Percentiles rank a stretch among this genome's conserved stretches.
phyloP scores from a whole-genome alignment of 768 basidiomycete genomes.

The Leccinum barrowsii region DNA sequence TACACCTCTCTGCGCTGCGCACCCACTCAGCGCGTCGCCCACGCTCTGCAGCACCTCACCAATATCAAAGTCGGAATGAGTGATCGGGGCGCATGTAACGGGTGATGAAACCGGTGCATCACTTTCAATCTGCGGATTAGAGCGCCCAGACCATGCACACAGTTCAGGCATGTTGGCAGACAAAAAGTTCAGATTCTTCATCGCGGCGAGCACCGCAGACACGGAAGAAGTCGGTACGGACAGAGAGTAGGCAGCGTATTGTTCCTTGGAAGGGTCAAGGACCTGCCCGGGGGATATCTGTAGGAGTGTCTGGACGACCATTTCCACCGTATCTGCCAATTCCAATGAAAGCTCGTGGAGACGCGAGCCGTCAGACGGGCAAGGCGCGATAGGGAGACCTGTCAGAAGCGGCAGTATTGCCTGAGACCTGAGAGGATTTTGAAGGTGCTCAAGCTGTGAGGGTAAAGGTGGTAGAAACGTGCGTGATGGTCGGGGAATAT shows the following conservation, averaged over 20 bases:
- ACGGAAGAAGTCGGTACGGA: constrained; percentile 85
- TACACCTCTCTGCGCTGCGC: constrained; percentile 78
- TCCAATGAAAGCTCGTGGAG: constrained; percentile 77
- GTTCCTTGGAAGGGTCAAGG: constrained; percentile 89
- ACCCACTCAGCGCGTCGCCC: constrained; percentile 82
- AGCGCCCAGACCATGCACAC: constrained; percentile 17
- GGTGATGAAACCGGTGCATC: constrained; percentile 19
- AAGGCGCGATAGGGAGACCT: constrained; percentile 18
- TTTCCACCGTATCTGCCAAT: constrained; percentile 87
- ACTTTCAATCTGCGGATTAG: constrained; percentile 14
- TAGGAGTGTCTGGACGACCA: constrained; percentile 86
- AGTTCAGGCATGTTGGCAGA: constrained; percentile 72
- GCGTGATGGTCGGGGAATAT: constrained; percentile 60
- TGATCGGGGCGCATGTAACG: constrained; percentile 14
- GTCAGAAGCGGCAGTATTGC: constrained; percentile 7
- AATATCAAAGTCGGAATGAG: constrained; percentile 76
- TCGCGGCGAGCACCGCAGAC: constrained; percentile 83
- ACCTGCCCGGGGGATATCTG: constrained; percentile 89
- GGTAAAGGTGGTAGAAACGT: constrained; percentile 80
- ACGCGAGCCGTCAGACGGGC: constrained; percentile 28
- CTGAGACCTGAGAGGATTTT: constrained; percentile 55
- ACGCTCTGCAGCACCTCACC: constrained; percentile 88
- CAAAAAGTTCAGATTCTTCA: constrained; percentile 93
- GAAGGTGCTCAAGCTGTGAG: constrained; percentile 70
- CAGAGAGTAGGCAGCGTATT: constrained; percentile 84